Evolutionary conservation across 2,329 filamentous ascomycete species (phyloP).

Genomic region (Apiospora kogelbergensis): DNA sequence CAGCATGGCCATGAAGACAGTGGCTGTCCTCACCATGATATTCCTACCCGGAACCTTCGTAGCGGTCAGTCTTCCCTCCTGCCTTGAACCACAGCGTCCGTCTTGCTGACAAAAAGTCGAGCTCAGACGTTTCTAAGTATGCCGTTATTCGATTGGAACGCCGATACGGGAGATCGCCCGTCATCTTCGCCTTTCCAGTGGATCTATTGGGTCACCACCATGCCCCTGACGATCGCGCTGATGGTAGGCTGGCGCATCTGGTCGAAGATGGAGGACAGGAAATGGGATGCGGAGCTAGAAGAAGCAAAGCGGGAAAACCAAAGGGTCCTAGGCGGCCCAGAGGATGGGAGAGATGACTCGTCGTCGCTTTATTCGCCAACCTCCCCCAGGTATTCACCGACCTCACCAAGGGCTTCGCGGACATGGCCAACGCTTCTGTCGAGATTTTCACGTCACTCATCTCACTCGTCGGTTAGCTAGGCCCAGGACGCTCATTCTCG

Average conservation of each 20-base stretch:
- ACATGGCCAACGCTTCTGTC: too few relatives aligned
- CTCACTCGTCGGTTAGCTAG: not conserved
- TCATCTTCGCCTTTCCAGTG: constrained; percentile 19
- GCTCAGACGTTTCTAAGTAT: constrained; percentile 20
- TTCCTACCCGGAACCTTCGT: constrained; percentile 29
- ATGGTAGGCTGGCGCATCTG: constrained; percentile 6
- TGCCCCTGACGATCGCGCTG: constrained; percentile 29
- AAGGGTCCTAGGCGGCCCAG: not conserved
- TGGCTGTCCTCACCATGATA: constrained; percentile 26
- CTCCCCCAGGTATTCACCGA: not conserved
- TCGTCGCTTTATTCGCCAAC: not conserved
- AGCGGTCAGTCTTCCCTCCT: constrained; percentile 14
- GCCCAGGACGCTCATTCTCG: not conserved
- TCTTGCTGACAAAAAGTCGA: not conserved
- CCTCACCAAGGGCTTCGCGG: too few relatives aligned
- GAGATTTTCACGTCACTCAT: too few relatives aligned
- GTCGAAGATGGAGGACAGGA: constrained; percentile 8
- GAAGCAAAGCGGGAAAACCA: not conserved
- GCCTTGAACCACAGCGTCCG: too few relatives aligned
- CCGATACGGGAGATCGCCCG: not conserved
- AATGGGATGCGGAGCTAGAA: not conserved
- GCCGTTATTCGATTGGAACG: constrained; percentile 22
- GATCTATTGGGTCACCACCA: constrained; percentile 51
- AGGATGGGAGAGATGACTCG: not conserved
- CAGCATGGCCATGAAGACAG: constrained; percentile 23